Conservation (phyloP, 2,329 filamentous ascomycete species). For the Coniella lustricola region DNA sequence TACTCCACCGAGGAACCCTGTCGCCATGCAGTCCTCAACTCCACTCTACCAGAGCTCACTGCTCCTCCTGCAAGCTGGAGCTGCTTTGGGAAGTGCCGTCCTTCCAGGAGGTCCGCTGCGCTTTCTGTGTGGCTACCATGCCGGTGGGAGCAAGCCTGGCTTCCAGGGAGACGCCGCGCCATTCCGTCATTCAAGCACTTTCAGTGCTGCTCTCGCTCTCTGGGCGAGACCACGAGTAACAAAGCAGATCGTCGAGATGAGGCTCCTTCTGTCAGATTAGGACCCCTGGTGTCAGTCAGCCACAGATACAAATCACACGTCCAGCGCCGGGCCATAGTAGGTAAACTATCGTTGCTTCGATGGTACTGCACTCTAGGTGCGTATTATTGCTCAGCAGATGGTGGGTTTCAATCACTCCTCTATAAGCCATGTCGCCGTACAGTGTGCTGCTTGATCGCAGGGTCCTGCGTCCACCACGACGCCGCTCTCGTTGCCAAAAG, state of each 20-base stretch:
- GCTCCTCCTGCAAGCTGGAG: not conserved
- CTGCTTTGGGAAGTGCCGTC: constrained; percentile 2
- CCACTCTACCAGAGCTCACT: not conserved
- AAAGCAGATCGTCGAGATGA: too few species aligned
- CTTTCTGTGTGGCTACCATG: not conserved
- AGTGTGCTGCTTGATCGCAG: not conserved
- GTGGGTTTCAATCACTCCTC: too few species aligned
- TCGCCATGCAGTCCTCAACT: constrained; percentile 1
- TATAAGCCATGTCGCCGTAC: too few species aligned
- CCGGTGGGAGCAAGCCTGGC: not conserved
- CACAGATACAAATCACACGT: too few species aligned
- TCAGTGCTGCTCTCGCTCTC: too few species aligned
- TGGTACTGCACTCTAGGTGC: too few species aligned
- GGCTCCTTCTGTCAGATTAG: too few species aligned
- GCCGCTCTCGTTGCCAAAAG: not conserved
- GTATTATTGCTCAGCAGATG: too few species aligned
- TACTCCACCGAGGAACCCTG: not conserved
- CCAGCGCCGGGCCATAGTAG: too few species aligned
- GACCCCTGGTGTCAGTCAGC: too few species aligned
- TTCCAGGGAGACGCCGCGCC: not conserved
- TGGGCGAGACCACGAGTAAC: too few species aligned
- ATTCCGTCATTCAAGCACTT: not conserved
- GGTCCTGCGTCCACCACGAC: not conserved
- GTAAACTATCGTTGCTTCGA: too few species aligned
- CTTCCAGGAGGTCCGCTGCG: not conserved